Percentiles rank a stretch among this genome's conserved stretches.
Evolutionary conservation across 208 protist species (phyloP).

Genomic region (Leishmania braziliensis): DNA sequence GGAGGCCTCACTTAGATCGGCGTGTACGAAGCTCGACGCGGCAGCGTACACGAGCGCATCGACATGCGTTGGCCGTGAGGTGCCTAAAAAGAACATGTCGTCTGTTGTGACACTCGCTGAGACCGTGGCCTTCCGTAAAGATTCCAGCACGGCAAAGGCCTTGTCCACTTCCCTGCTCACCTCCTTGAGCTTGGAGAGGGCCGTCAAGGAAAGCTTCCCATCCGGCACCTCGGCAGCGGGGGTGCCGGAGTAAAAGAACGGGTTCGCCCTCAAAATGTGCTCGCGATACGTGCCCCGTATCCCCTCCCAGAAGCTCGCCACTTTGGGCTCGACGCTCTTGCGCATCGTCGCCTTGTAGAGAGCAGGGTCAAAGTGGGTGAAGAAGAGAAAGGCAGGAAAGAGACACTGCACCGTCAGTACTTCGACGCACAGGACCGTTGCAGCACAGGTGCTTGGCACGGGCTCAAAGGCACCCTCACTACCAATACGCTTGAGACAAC

Average conservation of each 20-base stretch:
- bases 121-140: conserved; percentile 7
- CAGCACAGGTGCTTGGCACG: conserved; percentile 32
- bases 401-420: conserved; percentile 52
- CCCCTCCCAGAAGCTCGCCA: conserved; percentile 62
- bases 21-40: conserved; percentile 75
- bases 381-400: conserved; percentile 82
- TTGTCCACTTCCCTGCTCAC: conserved; percentile 53
- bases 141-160: conserved; percentile 54
- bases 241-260: conserved; percentile 37
- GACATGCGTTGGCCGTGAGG: conserved; percentile 43
- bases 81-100: conserved; percentile 71
- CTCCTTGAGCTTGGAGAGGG: conserved; percentile 41
- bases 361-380: conserved; percentile 53
- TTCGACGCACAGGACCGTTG: conserved; percentile 49
- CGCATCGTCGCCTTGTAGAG: conserved; percentile 51
- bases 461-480: conserved; percentile 34
- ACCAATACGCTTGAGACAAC: conserved; percentile 48
- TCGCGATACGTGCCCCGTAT: conserved; percentile 56
- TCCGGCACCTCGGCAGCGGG: conserved; percentile 15
- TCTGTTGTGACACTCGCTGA: conserved; percentile 24
- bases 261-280: conserved; percentile 47
- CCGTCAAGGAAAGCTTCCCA: conserved; percentile 25
- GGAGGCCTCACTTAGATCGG: conserved; percentile 41
- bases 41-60: conserved; percentile 82
- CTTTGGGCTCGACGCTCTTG: conserved; percentile 60